Conservation (phyloP, 768 basidiomycete species). For the Termitomyces bulborhizus region DNA sequence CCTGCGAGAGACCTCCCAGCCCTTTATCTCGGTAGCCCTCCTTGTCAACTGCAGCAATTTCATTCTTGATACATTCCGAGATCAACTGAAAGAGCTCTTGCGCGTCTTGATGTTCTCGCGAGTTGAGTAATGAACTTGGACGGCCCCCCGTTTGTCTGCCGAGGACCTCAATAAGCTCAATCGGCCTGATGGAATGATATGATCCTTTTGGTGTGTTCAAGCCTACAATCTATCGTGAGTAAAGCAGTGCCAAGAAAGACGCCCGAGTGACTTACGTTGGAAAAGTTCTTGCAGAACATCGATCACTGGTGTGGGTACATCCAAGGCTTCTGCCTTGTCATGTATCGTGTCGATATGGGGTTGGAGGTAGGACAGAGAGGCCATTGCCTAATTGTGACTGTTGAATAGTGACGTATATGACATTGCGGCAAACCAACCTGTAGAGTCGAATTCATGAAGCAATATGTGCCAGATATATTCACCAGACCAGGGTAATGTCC, state of each 20-base stretch:
- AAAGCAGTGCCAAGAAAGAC: not conserved
- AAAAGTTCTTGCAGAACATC: slow-evolving; percentile 74
- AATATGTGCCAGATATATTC: slow-evolving; percentile 93
- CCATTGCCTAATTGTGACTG: slow-evolving; percentile 58
- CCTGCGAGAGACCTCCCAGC: slow-evolving; percentile 44
- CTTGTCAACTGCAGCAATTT: slow-evolving; percentile 64
- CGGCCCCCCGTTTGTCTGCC: slow-evolving; percentile 47
- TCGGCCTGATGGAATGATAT: slow-evolving; percentile 62
- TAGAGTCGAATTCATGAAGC: slow-evolving; percentile 95
- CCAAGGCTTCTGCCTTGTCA: slow-evolving; percentile 67
- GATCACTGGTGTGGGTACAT: slow-evolving; percentile 82
- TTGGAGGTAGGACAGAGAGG: slow-evolving; percentile 78
- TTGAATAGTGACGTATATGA: slow-evolving; percentile 5
- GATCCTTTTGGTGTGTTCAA: slow-evolving; percentile 57
- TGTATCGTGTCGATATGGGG: slow-evolving; percentile 75
- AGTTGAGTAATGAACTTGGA: slow-evolving; percentile 65
- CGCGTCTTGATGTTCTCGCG: slow-evolving; percentile 95
- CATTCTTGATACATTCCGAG: slow-evolving; percentile 84
- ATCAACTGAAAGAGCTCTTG: slow-evolving; percentile 96
- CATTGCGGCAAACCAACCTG: slow-evolving; percentile 45
- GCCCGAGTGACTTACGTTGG: slow-evolving; percentile 39
- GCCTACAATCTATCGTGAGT: slow-evolving; percentile 29
- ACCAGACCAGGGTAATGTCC: slow-evolving; percentile 85
- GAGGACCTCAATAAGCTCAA: slow-evolving; percentile 66
- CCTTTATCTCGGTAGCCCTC: slow-evolving; percentile 71